Evolutionary conservation across 1,139 yeast species (phyloP), one percentile per base, ranked within the genome.

Genomic region (Debaryomyces psychrophilus): DNA sequence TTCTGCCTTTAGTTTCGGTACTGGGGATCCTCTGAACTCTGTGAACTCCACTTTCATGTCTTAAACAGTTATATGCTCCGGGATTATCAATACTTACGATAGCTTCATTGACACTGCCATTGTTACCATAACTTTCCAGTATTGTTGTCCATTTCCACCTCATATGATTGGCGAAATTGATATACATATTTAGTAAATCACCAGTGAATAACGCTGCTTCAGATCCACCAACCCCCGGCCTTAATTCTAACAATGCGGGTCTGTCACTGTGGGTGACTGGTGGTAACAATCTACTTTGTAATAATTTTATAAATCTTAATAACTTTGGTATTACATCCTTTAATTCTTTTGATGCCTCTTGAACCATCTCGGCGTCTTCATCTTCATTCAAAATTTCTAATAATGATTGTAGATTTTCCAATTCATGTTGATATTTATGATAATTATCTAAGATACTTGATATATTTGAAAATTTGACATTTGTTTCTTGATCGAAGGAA

Each of bases 181-280:
- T 71, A 64, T 93, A 93, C 98, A 95, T 90, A 48, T 78, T 75
- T 52, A 90, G 66, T 50, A 93, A 68, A 61, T 95, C 96, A 41
- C 77, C 79, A 0, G 98, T 82, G 64, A 93, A 93, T 6, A 93
- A 76, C 62, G 86, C 83, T 0, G 99, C 98, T 59, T 93, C 99
- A 5, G 84, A 80, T 2, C 99, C 99, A 11, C 99, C 99, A 1
- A 93, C 92, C 1, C 99, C 99, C 0, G 99, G 97, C 47, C 98
- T 76, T 23, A 93, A 66, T 64, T 93, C 99, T 15, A 93, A 57
- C 11, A 93, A 73, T 43, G 96, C 86, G 1, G 95, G 83, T 49
- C 81, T 82, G 45, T 88, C 95, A 2, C 86, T 79, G 61, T 87
- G 88, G 41, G 85, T 83, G 52, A 87, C 84, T 2, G 88, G 81